A percentile compares a stretch with the other conserved stretches of the same genome.
These are phyloP conservation scores for Wilcoxina mikolae DNA, from an alignment of 495 filamentous ascomycete genomes.

Conservation along the genomic window DNA sequence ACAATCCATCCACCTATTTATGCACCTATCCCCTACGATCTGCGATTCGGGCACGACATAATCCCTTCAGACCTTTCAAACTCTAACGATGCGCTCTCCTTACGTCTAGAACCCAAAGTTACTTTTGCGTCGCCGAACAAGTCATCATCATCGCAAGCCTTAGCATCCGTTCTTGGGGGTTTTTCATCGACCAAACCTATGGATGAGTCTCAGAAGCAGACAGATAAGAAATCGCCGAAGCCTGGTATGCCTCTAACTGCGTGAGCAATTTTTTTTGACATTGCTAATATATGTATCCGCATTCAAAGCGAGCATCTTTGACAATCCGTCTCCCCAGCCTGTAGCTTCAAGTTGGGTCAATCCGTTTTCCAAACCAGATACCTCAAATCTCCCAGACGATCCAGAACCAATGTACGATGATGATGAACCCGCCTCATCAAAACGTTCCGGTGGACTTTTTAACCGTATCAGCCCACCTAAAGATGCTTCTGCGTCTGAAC, in stretches of 20 bases:
- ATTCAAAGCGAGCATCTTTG: conserved; percentile 8
- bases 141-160: conserved; percentile 1
- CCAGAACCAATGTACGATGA: conserved; percentile 10
- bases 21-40: conserved; percentile 3
- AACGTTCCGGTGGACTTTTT: conserved; percentile 14
- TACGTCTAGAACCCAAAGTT: conserved; percentile 5
- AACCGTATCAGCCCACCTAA: conserved; percentile 19
- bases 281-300: not conserved
- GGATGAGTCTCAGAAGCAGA: not conserved
- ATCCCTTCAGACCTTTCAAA: not conserved
- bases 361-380: conserved; percentile 12
- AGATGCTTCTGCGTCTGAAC: not conserved
- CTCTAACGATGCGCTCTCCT: conserved; percentile 5
- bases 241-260: not conserved
- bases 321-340: not conserved
- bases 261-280: not conserved
- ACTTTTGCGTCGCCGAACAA: conserved; percentile 1
- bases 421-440: conserved; percentile 6
- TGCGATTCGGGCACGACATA: conserved; percentile 6
- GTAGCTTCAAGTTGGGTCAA: conserved; percentile 16
- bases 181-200: too few species aligned
- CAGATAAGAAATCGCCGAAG: not conserved
- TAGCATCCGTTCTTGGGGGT: conserved; percentile 3
- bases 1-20: not conserved
- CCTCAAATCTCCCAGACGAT: conserved; percentile 16